phyloP scores from a whole-genome alignment of 176 grass and related monocot species.

The Musa beccarii region DNA sequence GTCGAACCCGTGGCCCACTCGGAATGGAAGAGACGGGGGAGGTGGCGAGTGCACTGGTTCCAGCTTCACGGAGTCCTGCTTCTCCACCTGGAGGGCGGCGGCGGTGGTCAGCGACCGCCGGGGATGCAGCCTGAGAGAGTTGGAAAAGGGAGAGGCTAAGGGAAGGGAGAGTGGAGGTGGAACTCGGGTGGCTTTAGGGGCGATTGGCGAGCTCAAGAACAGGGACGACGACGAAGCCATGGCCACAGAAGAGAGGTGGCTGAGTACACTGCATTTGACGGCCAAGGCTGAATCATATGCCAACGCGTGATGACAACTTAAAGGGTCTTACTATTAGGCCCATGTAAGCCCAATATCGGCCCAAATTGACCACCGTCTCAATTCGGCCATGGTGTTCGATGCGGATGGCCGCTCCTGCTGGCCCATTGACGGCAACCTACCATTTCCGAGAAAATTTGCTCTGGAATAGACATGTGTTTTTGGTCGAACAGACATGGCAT shows the following conservation, averaged over 20 bases:
- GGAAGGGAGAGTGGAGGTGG: background rate
- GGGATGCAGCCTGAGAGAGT: background rate
- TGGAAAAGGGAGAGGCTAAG: background rate
- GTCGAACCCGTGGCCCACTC: slow-evolving; percentile 91
- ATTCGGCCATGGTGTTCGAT: too few relatives aligned
- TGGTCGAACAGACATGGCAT: too few relatives aligned
- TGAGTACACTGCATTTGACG: too few relatives aligned
- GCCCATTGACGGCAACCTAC: too few relatives aligned
- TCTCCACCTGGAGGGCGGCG: slow-evolving; percentile 52
- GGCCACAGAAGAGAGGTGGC: background rate
- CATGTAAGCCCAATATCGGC: too few relatives aligned
- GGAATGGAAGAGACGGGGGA: slow-evolving; percentile 72
- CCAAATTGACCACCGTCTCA: too few relatives aligned
- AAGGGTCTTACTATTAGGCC: too few relatives aligned
- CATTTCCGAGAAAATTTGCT: too few relatives aligned
- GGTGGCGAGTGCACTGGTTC: slow-evolving; percentile 13
- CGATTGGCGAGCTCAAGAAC: slow-evolving; percentile 38
- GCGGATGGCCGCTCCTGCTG: too few relatives aligned
- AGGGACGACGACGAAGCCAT: slow-evolving; percentile 54
- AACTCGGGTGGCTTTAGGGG: slow-evolving; percentile 5
- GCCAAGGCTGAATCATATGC: too few relatives aligned
- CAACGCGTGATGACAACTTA: too few relatives aligned
- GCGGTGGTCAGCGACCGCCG: slow-evolving; percentile 21
- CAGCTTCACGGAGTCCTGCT: slow-evolving; percentile 40
- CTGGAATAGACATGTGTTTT: too few relatives aligned